Conservation (phyloP, 768 basidiomycete species). For the Panaeolus papilionaceus region DNA sequence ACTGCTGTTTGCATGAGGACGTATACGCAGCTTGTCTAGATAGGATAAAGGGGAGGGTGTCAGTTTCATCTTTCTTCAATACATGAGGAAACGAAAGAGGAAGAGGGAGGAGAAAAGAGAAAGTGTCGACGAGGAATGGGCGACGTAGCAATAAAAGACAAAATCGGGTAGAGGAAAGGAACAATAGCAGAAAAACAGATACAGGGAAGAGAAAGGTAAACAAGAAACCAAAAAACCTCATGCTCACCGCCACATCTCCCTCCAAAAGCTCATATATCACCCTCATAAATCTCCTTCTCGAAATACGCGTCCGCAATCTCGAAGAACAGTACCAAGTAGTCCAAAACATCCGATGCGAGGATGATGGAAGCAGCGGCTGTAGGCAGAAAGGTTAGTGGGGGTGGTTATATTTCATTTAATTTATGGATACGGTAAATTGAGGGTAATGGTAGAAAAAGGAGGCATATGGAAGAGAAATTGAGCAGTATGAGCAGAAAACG, state of each 20-base stretch:
- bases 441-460: background rate
- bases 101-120: constrained; percentile 10
- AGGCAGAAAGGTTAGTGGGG: constrained; percentile 4
- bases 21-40: constrained; percentile 76
- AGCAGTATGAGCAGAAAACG: background rate
- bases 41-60: no score
- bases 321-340: constrained; percentile 79
- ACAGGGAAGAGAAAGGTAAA: background rate
- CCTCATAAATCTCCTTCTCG: constrained; percentile 70
- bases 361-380: no score
- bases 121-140: no score
- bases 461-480: background rate
- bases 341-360: constrained; percentile 62
- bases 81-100: background rate
- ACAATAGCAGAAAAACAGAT: constrained; percentile 30
- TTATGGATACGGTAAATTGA: background rate
- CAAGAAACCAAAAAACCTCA: constrained; percentile 2
- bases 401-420: background rate
- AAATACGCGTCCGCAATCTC: constrained; percentile 90
- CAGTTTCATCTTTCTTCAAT: no score
- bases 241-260: constrained; percentile 66
- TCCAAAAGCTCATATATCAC: constrained; percentile 84
- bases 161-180: no score
- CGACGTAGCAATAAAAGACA: no score
- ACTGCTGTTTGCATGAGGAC: constrained; percentile 80